Base-by-base conservation (phyloP, 2,329 filamentous ascomycete genomes). In the Didymella keratinophila region DNA sequence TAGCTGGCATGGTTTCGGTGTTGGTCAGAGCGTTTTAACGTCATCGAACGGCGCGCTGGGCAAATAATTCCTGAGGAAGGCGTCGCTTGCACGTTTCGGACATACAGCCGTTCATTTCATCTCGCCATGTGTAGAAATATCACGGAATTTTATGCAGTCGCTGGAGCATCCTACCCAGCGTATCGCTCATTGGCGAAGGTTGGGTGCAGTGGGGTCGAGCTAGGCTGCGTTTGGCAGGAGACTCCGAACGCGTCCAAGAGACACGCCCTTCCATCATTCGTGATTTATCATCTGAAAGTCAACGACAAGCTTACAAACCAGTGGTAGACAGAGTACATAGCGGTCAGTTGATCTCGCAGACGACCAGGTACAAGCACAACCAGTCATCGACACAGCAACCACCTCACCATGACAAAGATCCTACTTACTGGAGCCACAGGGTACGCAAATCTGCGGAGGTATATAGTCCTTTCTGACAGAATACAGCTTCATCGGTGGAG, bases 351-450 rank as follows among this genome's bases (percentile, higher is more conserved):
- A 44, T 20, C 21, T 6, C n/a, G n/a, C 4, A 42, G 2, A 18
- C 14, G 25, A 4, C 32, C 16, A n/a, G n/a, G 8, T n/a, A 14
- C 16, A 27, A n/a, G 16, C 12, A 41, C 27, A 42, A 12, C 11
- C 21, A 36, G 8, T 39, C 32, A 5, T 11, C 28, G 6, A 32
- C 34, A 14, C n/a, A 14, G 32, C 18, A 39, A 47, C 36, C 23
- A 28, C 37, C 20, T 42, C 34, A 58, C 18, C 21, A 58, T 61
- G 53, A 11, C 51, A 2, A 56, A 39, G n/a, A 42, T 61, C 8
- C 32, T 61, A 3, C 55, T 61, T 28, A 61, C 59, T 36, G 59
- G 59, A 45, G 51, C 59, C 27, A 61, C 59, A n/a, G 59, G 59
- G 59, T 58, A 45, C 11, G 50, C 20, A 14, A n/a, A 27, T 7